Conservation (phyloP, 2,329 filamentous ascomycete genomes). For the Trichoderma afroharzianum region DNA sequence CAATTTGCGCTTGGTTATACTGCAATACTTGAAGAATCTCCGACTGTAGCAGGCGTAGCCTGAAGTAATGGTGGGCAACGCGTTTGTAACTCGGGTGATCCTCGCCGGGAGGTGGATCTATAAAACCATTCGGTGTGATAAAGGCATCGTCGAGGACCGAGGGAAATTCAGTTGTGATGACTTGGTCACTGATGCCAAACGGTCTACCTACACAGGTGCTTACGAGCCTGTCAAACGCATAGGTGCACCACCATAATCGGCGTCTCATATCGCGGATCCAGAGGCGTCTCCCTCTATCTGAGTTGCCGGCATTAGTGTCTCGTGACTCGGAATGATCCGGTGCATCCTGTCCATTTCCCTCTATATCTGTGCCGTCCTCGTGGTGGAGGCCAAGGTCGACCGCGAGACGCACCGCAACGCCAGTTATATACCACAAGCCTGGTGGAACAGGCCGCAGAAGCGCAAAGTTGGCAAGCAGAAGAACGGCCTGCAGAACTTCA, state of each 20-base stretch:
- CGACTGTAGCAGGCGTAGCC: conserved; percentile 81
- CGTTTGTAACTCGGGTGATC: conserved; percentile 79
- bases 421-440: conserved; percentile 95
- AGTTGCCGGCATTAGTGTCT: conserved; percentile 28
- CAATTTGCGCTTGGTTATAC: conserved; percentile 81
- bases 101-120: conserved; percentile 54
- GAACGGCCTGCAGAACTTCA: conserved; percentile 89
- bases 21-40: conserved; percentile 94
- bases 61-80: conserved; percentile 89
- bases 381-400: conserved; percentile 91
- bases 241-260: conserved; percentile 94
- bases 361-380: conserved; percentile 71
- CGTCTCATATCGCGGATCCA: conserved; percentile 84
- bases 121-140: conserved; percentile 76
- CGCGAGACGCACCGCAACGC: conserved; percentile 83
- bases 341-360: conserved; percentile 54
- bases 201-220: conserved; percentile 90
- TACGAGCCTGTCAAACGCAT: conserved; percentile 90
- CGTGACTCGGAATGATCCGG: conserved; percentile 30
- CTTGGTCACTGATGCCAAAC: conserved; percentile 92
- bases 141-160: conserved; percentile 83
- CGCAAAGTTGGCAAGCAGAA: conserved; percentile 87
- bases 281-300: conserved; percentile 65
- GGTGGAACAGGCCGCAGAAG: conserved; percentile 86
- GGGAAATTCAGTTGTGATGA: conserved; percentile 92